Evolutionary conservation across 805 yeast genomes (phyloP), one percentile per base, ranked within the genome.

Genomic region (Saccharomyces jurei): DNA sequence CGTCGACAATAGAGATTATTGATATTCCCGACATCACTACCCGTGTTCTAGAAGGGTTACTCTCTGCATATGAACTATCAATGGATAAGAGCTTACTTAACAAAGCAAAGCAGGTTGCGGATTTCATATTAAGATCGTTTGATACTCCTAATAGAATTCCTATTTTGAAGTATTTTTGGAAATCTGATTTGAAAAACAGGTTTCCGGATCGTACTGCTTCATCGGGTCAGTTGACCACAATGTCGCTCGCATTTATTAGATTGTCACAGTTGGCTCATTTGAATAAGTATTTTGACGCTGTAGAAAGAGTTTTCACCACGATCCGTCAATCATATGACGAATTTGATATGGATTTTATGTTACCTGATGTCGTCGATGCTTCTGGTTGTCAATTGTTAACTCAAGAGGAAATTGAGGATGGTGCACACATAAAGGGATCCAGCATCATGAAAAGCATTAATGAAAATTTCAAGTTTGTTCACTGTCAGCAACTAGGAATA

Each of bases 111-210:
- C 76, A 77, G 28, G 61, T 81, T 14, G 84, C 77, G 0, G 77
- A 78, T 50, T 69, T 80, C 52, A 63, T 81, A 32, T 60, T 81
- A 60, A 78, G 80, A 25, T 77, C 84, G 0, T 82, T 80, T 60
- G 86, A 82, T 58, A 81, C 86, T 0, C 84, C 84, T 14, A 80
- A 81, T 58, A 70, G 78, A 48, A 71, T 82, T 69, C 86, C 86
- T 2, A 54, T 77, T 9, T 59, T 78, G 22, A 73, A 70, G 52
- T 80, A 71, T 58, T 67, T 71, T 13, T 79, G 82, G 77, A 64
- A 67, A 28, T 67, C 73, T 3, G 62, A 63, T 21, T 61, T 67
- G 5, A 63, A 63, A 10, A 74, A 73, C 52, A 67, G 74, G 57
- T 71, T 72, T 53, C 74, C 80, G 0, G 67, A 75, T 14, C 66